A percentile compares a stretch with the other conserved stretches of the same genome.
Evolutionary conservation across 768 basidiomycete species (phyloP).

Genomic region (Ramaria sp.): DNA sequence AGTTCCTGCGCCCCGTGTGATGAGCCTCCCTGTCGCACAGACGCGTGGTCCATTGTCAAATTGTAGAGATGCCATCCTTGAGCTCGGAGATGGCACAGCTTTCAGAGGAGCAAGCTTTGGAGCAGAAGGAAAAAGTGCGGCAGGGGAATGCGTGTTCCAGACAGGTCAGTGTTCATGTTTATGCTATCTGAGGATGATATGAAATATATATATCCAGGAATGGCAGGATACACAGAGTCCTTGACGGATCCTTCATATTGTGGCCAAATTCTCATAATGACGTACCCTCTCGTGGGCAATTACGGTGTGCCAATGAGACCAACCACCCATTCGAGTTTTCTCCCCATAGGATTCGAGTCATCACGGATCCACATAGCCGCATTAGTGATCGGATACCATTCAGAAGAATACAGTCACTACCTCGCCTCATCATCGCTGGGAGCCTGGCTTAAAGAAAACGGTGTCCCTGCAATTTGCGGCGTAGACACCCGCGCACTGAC

Average conservation of each 20-base stretch:
- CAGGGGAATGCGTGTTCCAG: slow-evolving; percentile 99
- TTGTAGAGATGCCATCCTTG: slow-evolving; percentile 58
- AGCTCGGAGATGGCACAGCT: slow-evolving; percentile 82
- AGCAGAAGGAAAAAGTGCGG: slow-evolving; percentile 77
- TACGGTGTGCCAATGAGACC: slow-evolving; percentile 87
- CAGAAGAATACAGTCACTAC: slow-evolving; percentile 90
- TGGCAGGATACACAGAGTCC: slow-evolving; percentile 99
- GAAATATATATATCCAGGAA: slow-evolving; percentile 45
- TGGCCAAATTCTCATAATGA: slow-evolving; percentile 94
- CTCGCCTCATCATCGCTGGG: slow-evolving; percentile 81
- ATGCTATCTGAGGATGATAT: not conserved
- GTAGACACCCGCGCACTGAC: slow-evolving; percentile 95
- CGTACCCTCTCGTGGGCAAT: slow-evolving; percentile 94
- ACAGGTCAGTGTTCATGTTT: slow-evolving; percentile 54
- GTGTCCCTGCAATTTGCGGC: slow-evolving; percentile 88
- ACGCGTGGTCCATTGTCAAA: not conserved
- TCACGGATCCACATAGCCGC: slow-evolving; percentile 89
- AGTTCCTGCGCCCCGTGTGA: too few relatives aligned
- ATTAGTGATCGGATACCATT: slow-evolving; percentile 87
- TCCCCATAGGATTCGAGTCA: slow-evolving; percentile 84
- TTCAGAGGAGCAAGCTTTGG: slow-evolving; percentile 90
- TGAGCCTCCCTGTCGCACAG: too few relatives aligned
- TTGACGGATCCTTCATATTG: slow-evolving; percentile 97
- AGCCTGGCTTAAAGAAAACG: slow-evolving; percentile 90
- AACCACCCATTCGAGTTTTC: slow-evolving; percentile 31